A percentile compares a stretch with the other conserved stretches of the same genome.
These are phyloP conservation scores for Medicago ruthenica DNA, from an alignment of 306 rosid species.

Conservation along the genomic window DNA sequence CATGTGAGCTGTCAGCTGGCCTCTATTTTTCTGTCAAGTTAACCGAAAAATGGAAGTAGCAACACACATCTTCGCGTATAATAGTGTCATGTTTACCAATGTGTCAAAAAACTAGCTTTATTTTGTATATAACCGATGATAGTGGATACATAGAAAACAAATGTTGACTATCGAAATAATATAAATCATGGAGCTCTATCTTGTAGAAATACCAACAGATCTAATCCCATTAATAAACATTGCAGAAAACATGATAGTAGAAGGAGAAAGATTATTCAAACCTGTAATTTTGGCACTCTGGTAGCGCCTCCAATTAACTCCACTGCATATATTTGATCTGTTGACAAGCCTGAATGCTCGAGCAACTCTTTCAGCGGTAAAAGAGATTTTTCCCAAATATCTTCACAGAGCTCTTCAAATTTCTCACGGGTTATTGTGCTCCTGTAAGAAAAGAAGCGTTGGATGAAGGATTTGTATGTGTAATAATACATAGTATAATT, in stretches of 20 bases:
- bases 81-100: not conserved
- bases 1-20: conserved; percentile 8
- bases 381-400: conserved; percentile 91
- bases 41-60: conserved; percentile 19
- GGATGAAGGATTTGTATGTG: conserved; percentile 32
- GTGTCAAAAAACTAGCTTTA: conserved; percentile 12
- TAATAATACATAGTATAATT: not conserved
- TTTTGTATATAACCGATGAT: conserved; percentile 30
- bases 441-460: conserved; percentile 57
- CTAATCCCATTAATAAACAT: conserved; percentile 33
- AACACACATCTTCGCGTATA: conserved; percentile 1
- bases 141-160: conserved; percentile 24
- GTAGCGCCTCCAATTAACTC: conserved; percentile 98
- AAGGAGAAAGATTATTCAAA: conserved; percentile 49
- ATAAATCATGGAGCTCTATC: conserved; percentile 20
- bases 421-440: conserved; percentile 91
- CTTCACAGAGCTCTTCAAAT: conserved; percentile 92
- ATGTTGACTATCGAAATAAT: conserved; percentile 15
- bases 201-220: conserved; percentile 29
- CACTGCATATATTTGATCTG: conserved; percentile 82
- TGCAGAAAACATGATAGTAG: conserved; percentile 15
- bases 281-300: conserved; percentile 97
- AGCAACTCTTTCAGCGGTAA: conserved; percentile 78
- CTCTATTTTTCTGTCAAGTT: conserved; percentile 2
- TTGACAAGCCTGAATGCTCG: conserved; percentile 68